phyloP scores from a whole-genome alignment of 2,329 filamentous ascomycete species.

The Talaromyces sp. region DNA sequence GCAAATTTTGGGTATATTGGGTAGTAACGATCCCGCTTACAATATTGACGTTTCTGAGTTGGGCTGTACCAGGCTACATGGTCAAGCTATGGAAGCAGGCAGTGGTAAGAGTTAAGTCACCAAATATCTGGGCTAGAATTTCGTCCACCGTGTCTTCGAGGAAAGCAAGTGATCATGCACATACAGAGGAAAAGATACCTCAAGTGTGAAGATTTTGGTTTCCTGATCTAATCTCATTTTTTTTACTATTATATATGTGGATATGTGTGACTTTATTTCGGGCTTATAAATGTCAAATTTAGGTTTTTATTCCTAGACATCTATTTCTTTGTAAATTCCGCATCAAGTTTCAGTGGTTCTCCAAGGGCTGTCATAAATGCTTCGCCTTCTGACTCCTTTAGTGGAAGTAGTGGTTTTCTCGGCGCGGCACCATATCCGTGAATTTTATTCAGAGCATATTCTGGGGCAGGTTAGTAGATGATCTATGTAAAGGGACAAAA shows the following conservation, averaged over 20 bases:
- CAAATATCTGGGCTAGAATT: not conserved
- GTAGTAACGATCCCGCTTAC: constrained; percentile 10
- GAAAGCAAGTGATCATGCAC: not conserved
- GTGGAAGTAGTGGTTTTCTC: constrained; percentile 17
- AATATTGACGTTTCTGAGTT: constrained; percentile 3
- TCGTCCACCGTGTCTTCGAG: not conserved
- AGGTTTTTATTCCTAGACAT: not conserved
- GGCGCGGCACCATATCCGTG: constrained; percentile 17
- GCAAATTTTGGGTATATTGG: constrained; percentile 12
- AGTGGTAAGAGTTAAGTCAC: not conserved
- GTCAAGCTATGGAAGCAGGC: not conserved
- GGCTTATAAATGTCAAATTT: not conserved
- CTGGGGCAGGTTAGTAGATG: constrained; percentile 5
- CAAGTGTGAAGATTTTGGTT: not conserved
- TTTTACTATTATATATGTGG: not conserved
- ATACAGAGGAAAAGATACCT: not conserved
- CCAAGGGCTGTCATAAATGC: constrained; percentile 14
- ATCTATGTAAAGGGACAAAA: not conserved
- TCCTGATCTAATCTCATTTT: not conserved
- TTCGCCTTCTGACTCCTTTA: constrained; percentile 16
- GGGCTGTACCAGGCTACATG: constrained; percentile 2
- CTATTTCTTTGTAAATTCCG: not conserved
- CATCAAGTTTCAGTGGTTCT: constrained; percentile 17
- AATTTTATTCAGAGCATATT: constrained; percentile 19
- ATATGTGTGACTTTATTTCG: not conserved